Conservation (phyloP, 2,329 filamentous ascomycete species). For the Alternaria arbusti region DNA sequence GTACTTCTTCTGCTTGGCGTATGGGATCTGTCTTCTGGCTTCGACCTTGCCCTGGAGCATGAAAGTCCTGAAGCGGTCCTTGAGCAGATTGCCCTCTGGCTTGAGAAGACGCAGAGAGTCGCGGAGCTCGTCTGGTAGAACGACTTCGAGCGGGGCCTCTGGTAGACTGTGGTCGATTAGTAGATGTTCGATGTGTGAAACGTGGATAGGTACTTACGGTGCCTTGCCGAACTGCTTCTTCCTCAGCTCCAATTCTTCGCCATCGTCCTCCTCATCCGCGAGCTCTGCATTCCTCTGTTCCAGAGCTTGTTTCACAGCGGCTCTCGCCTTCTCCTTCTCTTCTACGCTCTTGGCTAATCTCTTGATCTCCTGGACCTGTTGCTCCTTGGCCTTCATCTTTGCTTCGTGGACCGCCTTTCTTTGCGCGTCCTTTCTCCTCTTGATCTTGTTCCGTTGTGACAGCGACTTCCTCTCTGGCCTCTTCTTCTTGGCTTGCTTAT, state of each 20-base stretch:
- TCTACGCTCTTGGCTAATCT: slow-evolving; percentile 70
- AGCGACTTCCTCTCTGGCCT: slow-evolving; percentile 84
- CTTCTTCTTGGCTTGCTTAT: slow-evolving; percentile 72
- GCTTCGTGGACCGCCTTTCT: slow-evolving; percentile 75
- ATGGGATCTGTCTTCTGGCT: slow-evolving; percentile 76
- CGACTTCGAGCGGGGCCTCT: slow-evolving; percentile 64
- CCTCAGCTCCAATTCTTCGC: slow-evolving; percentile 60
- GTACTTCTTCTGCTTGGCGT: slow-evolving; percentile 80
- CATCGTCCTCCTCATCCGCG: slow-evolving; percentile 42
- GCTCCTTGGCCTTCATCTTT: slow-evolving; percentile 73
- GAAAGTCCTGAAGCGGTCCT: slow-evolving; percentile 88
- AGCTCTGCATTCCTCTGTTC: slow-evolving; percentile 33
- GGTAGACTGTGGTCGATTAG: slow-evolving; percentile 63
- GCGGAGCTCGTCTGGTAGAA: slow-evolving; percentile 58
- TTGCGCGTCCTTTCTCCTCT: slow-evolving; percentile 88
- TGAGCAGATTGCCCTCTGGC: slow-evolving; percentile 93
- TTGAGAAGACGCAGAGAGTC: slow-evolving; percentile 64
- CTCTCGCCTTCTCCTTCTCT: slow-evolving; percentile 61
- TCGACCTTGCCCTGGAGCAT: slow-evolving; percentile 90
- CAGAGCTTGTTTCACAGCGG: slow-evolving; percentile 31
- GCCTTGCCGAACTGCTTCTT: slow-evolving; percentile 76
- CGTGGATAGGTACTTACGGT: slow-evolving; percentile 39
- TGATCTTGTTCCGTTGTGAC: slow-evolving; percentile 83
- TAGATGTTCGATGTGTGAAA: not conserved
- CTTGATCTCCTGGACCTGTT: slow-evolving; percentile 74